These are phyloP conservation scores for Rosa lucieae DNA, from an alignment of 306 rosid genomes.

Conservation along the genomic window DNA sequence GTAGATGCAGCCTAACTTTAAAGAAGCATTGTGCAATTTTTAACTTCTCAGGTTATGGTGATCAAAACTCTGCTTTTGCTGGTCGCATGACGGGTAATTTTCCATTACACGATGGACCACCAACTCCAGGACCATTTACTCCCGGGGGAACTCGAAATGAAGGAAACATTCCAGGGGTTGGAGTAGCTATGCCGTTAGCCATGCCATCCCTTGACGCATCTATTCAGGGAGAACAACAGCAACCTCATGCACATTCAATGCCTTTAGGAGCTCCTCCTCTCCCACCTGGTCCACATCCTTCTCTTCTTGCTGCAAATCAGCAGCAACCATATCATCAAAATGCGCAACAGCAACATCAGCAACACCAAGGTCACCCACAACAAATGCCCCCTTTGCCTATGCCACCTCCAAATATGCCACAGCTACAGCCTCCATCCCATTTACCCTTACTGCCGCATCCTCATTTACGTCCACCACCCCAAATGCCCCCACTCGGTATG, in stretches of 20 bases:
- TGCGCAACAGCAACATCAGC: slow-evolving; percentile 85
- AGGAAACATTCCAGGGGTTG: slow-evolving; percentile 97
- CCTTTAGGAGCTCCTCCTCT: slow-evolving; percentile 91
- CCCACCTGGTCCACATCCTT: slow-evolving; percentile 99
- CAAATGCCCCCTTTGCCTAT: slow-evolving; percentile 74
- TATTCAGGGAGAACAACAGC: slow-evolving; percentile 77
- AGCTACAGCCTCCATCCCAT: slow-evolving; percentile 87
- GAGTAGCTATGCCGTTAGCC: slow-evolving; percentile 82
- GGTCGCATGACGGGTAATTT: slow-evolving; percentile 71
- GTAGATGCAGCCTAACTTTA: not conserved
- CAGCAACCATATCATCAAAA: slow-evolving; percentile 82
- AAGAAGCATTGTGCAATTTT: slow-evolving; percentile 5
- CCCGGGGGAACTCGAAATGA: slow-evolving; percentile 88
- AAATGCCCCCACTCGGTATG: slow-evolving; percentile 80
- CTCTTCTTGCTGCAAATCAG: slow-evolving; percentile 83
- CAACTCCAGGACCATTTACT: slow-evolving; percentile 88
- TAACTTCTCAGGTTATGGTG: slow-evolving; percentile 68
- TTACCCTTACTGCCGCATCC: slow-evolving; percentile 85
- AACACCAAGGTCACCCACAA: slow-evolving; percentile 62
- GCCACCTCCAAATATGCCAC: slow-evolving; percentile 80
- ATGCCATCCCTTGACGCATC: slow-evolving; percentile 54
- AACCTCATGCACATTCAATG: slow-evolving; percentile 69
- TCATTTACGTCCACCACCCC: slow-evolving; percentile 80
- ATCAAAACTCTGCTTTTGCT: slow-evolving; percentile 65
- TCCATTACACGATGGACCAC: slow-evolving; percentile 72